A percentile compares a stretch with the other conserved stretches of the same genome.
These are phyloP conservation scores for Fusarium domesticum DNA, from an alignment of 2,329 filamentous ascomycete species.

Conservation along the genomic window DNA sequence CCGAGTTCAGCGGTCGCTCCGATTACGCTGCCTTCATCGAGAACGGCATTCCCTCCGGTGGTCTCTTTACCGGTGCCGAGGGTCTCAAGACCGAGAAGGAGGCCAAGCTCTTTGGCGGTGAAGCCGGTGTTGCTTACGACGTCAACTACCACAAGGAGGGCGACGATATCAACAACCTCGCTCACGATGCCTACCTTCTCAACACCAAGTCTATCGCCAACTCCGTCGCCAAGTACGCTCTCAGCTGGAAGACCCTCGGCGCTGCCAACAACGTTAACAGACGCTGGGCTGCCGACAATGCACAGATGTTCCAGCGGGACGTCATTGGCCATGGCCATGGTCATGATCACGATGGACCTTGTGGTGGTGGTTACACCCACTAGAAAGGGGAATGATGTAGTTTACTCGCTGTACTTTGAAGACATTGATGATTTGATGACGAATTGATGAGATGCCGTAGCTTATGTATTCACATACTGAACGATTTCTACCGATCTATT, in stretches of 20 bases:
- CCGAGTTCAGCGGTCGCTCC: constrained; percentile 62
- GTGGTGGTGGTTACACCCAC: constrained; percentile 24
- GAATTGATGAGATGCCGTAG: neutral
- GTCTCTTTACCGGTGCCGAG: constrained; percentile 67
- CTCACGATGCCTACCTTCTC: constrained; percentile 43
- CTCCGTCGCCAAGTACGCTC: constrained; percentile 41
- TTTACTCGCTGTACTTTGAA: no score
- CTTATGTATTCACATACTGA: neutral
- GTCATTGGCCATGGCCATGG: constrained; percentile 11
- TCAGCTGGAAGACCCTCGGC: constrained; percentile 37
- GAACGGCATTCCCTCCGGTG: constrained; percentile 63
- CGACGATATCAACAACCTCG: constrained; percentile 41
- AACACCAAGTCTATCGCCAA: constrained; percentile 44
- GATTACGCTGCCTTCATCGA: constrained; percentile 68
- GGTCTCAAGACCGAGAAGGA: constrained; percentile 60
- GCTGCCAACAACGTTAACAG: constrained; percentile 27
- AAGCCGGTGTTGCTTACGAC: constrained; percentile 49
- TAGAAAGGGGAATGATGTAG: constrained; percentile 5
- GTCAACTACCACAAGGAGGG: constrained; percentile 46
- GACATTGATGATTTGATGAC: neutral
- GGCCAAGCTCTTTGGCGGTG: constrained; percentile 58
- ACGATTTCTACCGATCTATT: neutral
- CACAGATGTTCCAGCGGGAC: constrained; percentile 29
- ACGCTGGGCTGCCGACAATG: constrained; percentile 31
- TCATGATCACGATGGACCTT: constrained; percentile 32